Percentiles rank a stretch among this genome's conserved stretches.
Conservation (phyloP, 805 yeast genomes). For the Schizosaccharomyces cryophilus region DNA sequence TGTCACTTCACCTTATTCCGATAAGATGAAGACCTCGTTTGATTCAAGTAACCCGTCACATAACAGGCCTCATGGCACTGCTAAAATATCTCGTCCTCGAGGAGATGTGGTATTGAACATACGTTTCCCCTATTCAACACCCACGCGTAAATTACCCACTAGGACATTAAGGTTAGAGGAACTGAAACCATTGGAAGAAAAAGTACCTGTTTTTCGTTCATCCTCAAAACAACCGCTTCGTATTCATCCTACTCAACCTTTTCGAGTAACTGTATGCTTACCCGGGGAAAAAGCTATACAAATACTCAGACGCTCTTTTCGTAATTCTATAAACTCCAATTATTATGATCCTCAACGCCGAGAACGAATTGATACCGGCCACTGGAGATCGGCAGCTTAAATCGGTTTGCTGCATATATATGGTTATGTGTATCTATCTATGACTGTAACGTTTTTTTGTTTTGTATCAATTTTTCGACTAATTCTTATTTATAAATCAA, state of each 20-base stretch:
- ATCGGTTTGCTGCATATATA: neutral
- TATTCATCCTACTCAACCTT: neutral
- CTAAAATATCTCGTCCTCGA: neutral
- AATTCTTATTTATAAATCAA: too few species aligned
- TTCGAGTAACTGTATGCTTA: neutral
- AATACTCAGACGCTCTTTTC: neutral
- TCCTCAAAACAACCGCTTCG: neutral
- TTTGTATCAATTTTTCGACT: neutral
- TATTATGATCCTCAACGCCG: neutral
- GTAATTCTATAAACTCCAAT: neutral
- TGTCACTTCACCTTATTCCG: too few species aligned
- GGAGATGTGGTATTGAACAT: neutral
- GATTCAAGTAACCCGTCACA: too few species aligned
- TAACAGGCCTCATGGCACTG: neutral
- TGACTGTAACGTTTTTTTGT: neutral
- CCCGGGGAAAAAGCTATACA: neutral
- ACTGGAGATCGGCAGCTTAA: neutral
- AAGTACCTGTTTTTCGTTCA: neutral
- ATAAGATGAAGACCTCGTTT: too few species aligned
- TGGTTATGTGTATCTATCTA: neutral
- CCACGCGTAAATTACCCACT: neutral
- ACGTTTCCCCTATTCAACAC: neutral
- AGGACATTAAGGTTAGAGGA: neutral
- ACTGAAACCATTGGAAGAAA: neutral
- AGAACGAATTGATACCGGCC: neutral